Evolutionary conservation across 2,329 filamentous ascomycete species (phyloP).

Genomic region (Neoscytalidium dimidiatum): DNA sequence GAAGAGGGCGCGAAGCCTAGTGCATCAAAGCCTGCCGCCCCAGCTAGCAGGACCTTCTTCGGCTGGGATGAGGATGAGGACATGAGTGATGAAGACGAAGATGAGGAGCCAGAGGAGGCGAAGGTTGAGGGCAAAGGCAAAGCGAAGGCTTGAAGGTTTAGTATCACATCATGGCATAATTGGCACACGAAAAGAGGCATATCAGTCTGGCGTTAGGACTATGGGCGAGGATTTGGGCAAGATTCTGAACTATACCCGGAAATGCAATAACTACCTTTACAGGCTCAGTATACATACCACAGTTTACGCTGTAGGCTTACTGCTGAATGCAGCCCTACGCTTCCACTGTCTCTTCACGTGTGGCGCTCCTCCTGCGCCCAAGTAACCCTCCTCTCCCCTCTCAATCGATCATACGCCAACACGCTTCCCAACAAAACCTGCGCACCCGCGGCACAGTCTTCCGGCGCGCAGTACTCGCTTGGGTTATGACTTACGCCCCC

Average conservation of each 20-base stretch:
- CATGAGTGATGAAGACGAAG: slow-evolving; percentile 50
- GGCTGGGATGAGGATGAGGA: slow-evolving; percentile 77
- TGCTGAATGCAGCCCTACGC: not conserved
- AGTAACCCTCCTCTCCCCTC: slow-evolving; percentile 34
- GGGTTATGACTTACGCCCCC: slow-evolving; percentile 44
- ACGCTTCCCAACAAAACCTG: slow-evolving; percentile 40
- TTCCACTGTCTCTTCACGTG: slow-evolving; percentile 15
- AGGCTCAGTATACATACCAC: not conserved
- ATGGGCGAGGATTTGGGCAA: not conserved
- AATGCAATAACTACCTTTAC: not conserved
- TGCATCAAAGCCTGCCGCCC: slow-evolving; percentile 23
- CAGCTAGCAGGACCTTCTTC: slow-evolving; percentile 58
- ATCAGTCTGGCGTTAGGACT: not conserved
- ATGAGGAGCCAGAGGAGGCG: slow-evolving; percentile 37
- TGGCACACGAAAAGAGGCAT: not conserved
- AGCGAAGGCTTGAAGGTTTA: slow-evolving; percentile 24
- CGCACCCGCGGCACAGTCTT: slow-evolving; percentile 40
- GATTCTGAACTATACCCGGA: slow-evolving; percentile 4
- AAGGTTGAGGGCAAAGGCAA: slow-evolving; percentile 49
- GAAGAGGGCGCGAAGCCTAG: slow-evolving; percentile 29
- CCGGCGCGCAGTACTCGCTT: slow-evolving; percentile 35
- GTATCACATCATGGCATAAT: not conserved
- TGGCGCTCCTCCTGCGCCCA: slow-evolving; percentile 22
- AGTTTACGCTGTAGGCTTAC: too few relatives aligned
- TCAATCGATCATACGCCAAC: slow-evolving; percentile 49